Conservation (phyloP, 306 rosid genomes). For the Mucuna pruriens region DNA sequence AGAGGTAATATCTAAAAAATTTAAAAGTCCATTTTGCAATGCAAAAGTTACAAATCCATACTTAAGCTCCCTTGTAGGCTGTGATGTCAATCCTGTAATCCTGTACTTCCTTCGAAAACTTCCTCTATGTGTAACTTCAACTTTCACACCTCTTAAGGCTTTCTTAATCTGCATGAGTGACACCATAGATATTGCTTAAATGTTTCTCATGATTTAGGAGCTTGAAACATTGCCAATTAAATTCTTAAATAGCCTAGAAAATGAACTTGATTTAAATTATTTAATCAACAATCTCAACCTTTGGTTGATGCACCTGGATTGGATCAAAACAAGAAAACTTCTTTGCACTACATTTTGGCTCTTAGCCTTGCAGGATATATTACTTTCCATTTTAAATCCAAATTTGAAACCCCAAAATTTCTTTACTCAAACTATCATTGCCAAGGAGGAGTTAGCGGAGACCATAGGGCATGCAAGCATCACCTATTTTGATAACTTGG, state of each 20-base stretch:
- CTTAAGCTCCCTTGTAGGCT: constrained; percentile 58
- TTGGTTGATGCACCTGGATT: neutral
- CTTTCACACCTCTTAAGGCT: constrained; percentile 57
- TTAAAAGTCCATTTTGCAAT: neutral
- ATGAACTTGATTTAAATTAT: neutral
- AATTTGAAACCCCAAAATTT: neutral
- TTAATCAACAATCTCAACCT: constrained; percentile 19
- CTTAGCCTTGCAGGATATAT: neutral
- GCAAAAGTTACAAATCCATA: constrained; percentile 32
- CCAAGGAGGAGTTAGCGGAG: neutral
- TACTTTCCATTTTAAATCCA: neutral
- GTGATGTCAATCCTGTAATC: constrained; percentile 55
- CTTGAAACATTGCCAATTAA: neutral
- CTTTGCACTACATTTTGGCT: neutral
- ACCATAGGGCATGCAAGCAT: neutral
- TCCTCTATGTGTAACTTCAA: constrained; percentile 58
- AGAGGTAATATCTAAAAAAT: neutral
- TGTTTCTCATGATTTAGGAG: neutral
- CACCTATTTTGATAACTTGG: neutral
- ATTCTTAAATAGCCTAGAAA: neutral
- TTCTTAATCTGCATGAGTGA: constrained; percentile 49
- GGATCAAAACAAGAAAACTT: constrained; percentile 3
- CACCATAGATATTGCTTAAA: constrained; percentile 9
- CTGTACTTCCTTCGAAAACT: constrained; percentile 55
- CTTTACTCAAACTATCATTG: neutral